phyloP scores from a whole-genome alignment of 1,284 basidiomycete species.

The Abortiporus biennis region DNA sequence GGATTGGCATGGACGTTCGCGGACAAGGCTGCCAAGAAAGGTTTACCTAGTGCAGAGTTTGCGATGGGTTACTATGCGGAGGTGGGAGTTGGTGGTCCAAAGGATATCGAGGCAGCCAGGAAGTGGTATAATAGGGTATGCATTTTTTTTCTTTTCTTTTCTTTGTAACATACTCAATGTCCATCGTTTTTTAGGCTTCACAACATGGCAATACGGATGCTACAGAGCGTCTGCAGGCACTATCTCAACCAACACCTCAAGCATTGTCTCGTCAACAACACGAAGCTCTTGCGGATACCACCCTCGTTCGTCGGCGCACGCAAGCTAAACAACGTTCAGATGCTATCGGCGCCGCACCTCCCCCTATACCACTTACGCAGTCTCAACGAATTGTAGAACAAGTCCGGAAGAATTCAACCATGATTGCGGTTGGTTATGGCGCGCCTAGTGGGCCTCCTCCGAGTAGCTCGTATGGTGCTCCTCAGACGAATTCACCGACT shows the following conservation, averaged over 20 bases:
- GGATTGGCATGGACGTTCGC: conserved; percentile 84
- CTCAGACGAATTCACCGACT: conserved; percentile 10
- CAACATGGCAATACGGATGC: conserved; percentile 84
- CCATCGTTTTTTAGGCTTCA: conserved; percentile 45
- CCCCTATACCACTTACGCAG: conserved; percentile 13
- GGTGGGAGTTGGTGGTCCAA: conserved; percentile 68
- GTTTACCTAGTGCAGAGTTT: conserved; percentile 82
- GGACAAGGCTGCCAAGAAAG: conserved; percentile 82
- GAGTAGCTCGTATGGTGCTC: conserved; percentile 2
- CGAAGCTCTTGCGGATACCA: conserved; percentile 71
- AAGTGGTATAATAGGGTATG: conserved; percentile 67
- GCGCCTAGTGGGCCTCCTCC: background rate
- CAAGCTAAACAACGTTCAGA: conserved; percentile 73
- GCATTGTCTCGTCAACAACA: conserved; percentile 76
- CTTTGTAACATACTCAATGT: background rate
- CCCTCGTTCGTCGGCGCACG: conserved; percentile 79
- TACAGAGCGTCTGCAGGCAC: conserved; percentile 62
- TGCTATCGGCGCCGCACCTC: conserved; percentile 22
- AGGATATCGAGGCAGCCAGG: conserved; percentile 57
- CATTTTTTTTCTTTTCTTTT: conserved; percentile 8
- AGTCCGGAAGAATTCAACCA: background rate
- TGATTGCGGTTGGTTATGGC: background rate
- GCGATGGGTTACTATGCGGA: conserved; percentile 93
- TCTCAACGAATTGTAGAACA: conserved; percentile 8
- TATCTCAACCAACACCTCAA: conserved; percentile 52